Percentiles rank a stretch among this genome's conserved stretches.
Conservation (phyloP, 148 eudicot species). For the Rhododendron ovatum region DNA sequence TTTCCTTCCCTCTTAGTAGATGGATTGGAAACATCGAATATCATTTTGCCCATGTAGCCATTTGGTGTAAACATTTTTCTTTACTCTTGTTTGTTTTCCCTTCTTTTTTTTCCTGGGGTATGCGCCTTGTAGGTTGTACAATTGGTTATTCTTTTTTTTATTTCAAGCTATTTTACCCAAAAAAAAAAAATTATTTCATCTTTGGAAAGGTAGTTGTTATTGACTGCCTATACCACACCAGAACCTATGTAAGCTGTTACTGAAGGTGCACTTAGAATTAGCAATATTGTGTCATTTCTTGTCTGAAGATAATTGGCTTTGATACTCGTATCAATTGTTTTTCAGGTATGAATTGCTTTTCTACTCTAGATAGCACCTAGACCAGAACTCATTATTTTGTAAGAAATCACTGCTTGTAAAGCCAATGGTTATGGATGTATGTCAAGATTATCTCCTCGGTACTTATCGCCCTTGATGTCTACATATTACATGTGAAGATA, state of each 20-base stretch:
- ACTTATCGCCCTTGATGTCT: conserved; percentile 93
- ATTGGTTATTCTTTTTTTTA: no score
- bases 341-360: conserved; percentile 93
- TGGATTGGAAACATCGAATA: no score
- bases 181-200: neutral
- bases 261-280: neutral
- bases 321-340: neutral
- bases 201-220: neutral
- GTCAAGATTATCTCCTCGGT: conserved; percentile 82
- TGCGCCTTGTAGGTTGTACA: no score
- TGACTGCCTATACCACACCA: neutral
- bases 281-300: neutral
- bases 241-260: neutral
- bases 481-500: conserved; percentile 72
- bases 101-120: no score
- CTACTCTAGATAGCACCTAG: conserved; percentile 98
- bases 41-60: no score
- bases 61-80: no score
- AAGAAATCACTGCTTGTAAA: conserved; percentile 71
- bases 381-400: conserved; percentile 85
- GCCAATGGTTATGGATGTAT: conserved; percentile 93
- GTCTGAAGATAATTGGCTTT: neutral
- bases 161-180: no score
- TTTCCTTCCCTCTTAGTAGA: no score
- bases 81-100: no score